A percentile compares a stretch with the other conserved stretches of the same genome.
phyloP scores from a whole-genome alignment of 768 basidiomycete genomes.

The Daedaleopsis sinensis region DNA sequence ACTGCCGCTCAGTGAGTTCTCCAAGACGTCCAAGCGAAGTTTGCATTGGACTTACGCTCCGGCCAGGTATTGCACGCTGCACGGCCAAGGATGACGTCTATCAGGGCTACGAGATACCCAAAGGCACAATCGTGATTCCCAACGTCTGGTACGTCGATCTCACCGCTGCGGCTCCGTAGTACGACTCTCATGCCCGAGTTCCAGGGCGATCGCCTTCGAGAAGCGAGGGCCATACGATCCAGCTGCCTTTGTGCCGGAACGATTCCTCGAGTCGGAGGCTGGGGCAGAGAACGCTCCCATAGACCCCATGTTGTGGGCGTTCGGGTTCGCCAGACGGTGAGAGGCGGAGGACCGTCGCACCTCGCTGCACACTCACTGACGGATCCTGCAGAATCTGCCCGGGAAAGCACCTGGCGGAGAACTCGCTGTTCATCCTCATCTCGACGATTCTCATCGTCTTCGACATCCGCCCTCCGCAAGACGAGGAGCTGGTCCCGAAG shows the following conservation, averaged over 20 bases:
- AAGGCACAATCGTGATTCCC: constrained; percentile 26
- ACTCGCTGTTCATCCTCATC: constrained; percentile 21
- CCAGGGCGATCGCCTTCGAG: constrained; percentile 17
- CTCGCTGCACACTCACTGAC: background rate
- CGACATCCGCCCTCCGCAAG: constrained; percentile 8
- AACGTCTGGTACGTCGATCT: constrained; percentile 28
- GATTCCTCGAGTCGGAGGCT: constrained; percentile 15
- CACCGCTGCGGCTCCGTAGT: background rate
- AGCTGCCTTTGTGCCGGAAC: constrained; percentile 21
- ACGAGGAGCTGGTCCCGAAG: background rate
- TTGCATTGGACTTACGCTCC: background rate
- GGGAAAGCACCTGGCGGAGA: constrained; percentile 19
- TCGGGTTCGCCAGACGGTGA: constrained; percentile 22
- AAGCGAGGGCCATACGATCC: constrained; percentile 15
- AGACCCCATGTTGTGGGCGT: constrained; percentile 10
- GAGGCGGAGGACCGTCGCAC: background rate
- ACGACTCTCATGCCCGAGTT: background rate
- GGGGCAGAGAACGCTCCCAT: background rate
- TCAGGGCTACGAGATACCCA: constrained; percentile 26
- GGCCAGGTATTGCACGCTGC: constrained; percentile 22
- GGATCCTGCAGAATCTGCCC: constrained; percentile 11
- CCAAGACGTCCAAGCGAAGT: background rate
- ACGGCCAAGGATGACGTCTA: constrained; percentile 25
- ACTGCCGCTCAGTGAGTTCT: constrained; percentile 31
- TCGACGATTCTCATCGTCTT: constrained; percentile 7